Base-by-base conservation (phyloP, 805 yeast genomes). In the Candida chauliodis region DNA sequence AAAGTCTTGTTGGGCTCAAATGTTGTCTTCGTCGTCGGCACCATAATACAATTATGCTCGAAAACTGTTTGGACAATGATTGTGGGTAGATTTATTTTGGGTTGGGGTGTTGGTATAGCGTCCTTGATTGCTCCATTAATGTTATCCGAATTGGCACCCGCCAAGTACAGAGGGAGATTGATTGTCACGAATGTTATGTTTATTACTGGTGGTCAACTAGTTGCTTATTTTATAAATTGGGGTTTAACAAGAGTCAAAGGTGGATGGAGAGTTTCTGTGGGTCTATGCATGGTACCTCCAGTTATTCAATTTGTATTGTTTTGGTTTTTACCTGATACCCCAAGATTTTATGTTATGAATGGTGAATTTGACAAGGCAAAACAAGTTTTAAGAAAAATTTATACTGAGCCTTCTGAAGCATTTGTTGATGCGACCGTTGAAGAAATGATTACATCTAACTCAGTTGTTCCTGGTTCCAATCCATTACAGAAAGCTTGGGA, bases 21-120 rank as follows among this genome's bases (percentile, higher is more conserved):
- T 54, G 54, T 84, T 2, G 64, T 91, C 52, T 91, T 93, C 55
- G 69, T 91, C 18, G 67, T 85, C 26, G 99, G 99, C 43, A 87
- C 95, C 15, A 74, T 77, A 30, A 66, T 90, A 42, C 99, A 91
- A 66, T 77, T 93, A 42, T 85, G 82, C 21, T 79, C 97, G 7
- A 76, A 78, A 38, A 69, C 81, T 3, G 81, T 88, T 43, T 87
- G 96, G 95, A 80, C 84, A 31, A 91, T 91, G 98, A 81, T 87
- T 46, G 80, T 67, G 10, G 99, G 98, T 30, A 76, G 98, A 58
- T 82, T 93, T 48, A 70, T 91, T 34, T 85, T 93, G 83, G 99
- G 99, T 13, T 85, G 86, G 61, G 98, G 96, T 51, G 97, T 91
- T 19, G 99, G 99, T 49, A 75, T 86, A 39, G 98, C 97, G 1